Evolutionary conservation across 306 rosid genomes (phyloP).

Genomic region (Acacia melanoxylon): DNA sequence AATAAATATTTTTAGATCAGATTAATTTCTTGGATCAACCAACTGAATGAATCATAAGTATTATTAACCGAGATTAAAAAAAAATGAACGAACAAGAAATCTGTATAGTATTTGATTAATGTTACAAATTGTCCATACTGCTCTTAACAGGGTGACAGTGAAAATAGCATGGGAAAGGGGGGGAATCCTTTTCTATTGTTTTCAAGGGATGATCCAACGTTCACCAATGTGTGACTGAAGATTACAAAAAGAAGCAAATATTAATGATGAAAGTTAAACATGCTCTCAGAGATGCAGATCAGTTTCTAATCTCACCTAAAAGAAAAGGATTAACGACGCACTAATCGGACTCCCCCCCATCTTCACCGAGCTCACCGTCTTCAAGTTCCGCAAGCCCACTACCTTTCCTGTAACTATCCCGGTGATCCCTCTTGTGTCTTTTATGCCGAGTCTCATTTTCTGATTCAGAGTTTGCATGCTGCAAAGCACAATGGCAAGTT

Average conservation of each 20-base stretch:
- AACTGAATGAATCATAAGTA: not conserved
- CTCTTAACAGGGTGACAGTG: slow-evolving; percentile 8
- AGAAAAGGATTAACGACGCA: slow-evolving; percentile 24
- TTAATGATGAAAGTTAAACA: slow-evolving; percentile 9
- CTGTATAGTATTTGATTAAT: not conserved
- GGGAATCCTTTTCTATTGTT: slow-evolving; percentile 21
- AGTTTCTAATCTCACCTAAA: slow-evolving; percentile 18
- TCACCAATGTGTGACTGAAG: not conserved
- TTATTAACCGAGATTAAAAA: not conserved
- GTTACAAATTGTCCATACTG: not conserved
- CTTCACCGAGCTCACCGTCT: slow-evolving; percentile 98
- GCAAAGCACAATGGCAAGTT: slow-evolving; percentile 28
- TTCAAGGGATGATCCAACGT: slow-evolving; percentile 13
- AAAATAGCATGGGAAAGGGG: not conserved
- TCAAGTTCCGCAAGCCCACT: slow-evolving; percentile 85
- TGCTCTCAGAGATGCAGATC: not conserved
- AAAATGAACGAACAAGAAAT: not conserved
- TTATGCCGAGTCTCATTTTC: slow-evolving; percentile 79
- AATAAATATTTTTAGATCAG: not conserved
- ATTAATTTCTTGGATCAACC: too few relatives aligned
- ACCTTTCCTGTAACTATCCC: slow-evolving; percentile 66
- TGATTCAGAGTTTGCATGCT: slow-evolving; percentile 93
- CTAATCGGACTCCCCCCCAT: slow-evolving; percentile 66
- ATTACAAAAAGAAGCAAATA: not conserved
- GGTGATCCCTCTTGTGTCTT: slow-evolving; percentile 90